A percentile compares a stretch with the other conserved stretches of the same genome.
These are phyloP conservation scores for Tripterygium wilfordii DNA, from an alignment of 177 flowering plant species.

Conservation along the genomic window DNA sequence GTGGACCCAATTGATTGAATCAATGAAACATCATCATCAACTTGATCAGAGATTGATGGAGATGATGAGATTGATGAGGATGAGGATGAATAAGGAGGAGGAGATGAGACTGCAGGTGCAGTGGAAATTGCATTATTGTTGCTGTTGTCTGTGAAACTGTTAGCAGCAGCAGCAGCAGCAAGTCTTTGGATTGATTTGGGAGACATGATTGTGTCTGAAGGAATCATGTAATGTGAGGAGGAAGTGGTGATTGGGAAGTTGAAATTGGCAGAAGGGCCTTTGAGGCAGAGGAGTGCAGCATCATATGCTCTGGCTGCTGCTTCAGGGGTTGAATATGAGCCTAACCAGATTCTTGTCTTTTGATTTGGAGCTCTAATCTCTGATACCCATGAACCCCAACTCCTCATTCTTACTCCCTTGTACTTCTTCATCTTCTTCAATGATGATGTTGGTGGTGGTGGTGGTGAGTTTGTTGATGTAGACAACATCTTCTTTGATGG, in stretches of 20 bases:
- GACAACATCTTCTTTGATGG: slow-evolving; percentile 15
- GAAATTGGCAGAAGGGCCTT: slow-evolving; percentile 78
- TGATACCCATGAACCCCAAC: slow-evolving; percentile 99
- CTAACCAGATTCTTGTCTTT: slow-evolving; percentile 92
- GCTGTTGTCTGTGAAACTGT: slow-evolving; percentile 6
- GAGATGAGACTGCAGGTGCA: slow-evolving; percentile 4
- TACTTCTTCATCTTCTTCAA: slow-evolving; percentile 47
- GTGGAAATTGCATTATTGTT: slow-evolving; percentile 6
- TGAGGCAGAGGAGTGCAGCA: slow-evolving; percentile 92
- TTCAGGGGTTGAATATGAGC: slow-evolving; percentile 89
- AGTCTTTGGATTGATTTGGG: slow-evolving; percentile 84
- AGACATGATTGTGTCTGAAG: slow-evolving; percentile 44
- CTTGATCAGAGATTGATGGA: slow-evolving; percentile 25
- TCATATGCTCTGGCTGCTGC: slow-evolving; percentile 99
- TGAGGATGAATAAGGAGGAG: slow-evolving; percentile 13
- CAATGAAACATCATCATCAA: slow-evolving; percentile 22
- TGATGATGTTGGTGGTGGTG: slow-evolving; percentile 16
- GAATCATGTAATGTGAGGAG: slow-evolving; percentile 9
- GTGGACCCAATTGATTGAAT: slow-evolving; percentile 13
- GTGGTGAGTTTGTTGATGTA: too few relatives aligned
- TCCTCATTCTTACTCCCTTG: slow-evolving; percentile 97
- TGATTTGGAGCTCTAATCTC: slow-evolving; percentile 95
- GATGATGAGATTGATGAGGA: slow-evolving; percentile 26
- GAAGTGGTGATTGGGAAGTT: slow-evolving; percentile 58
- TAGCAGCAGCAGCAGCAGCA: slow-evolving; percentile 78